Conservation (phyloP, 108 stramenopile genomes). For the Stephanodiscus triporus region DNA sequence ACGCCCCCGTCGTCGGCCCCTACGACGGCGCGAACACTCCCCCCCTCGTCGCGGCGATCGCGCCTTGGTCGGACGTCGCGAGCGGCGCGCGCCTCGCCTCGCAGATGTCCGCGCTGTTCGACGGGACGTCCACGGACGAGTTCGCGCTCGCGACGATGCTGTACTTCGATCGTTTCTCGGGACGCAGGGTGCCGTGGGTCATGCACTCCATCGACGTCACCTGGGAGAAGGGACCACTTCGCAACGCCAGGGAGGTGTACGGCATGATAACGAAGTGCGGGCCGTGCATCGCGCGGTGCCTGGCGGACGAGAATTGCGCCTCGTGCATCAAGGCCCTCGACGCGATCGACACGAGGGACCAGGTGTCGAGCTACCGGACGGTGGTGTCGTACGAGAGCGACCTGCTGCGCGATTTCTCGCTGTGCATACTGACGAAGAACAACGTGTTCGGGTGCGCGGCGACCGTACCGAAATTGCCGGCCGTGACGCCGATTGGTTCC, state of each 20-base stretch:
- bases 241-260: conserved; percentile 79
- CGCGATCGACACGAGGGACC: conserved; percentile 75
- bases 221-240: conserved; percentile 87
- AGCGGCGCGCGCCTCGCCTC: conserved; percentile 61
- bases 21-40: conserved; percentile 55
- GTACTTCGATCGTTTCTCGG: conserved; percentile 74
- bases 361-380: conserved; percentile 90
- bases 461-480: conserved; percentile 67
- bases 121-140: conserved; percentile 69
- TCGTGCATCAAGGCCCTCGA: conserved; percentile 73
- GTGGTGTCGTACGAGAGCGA: conserved; percentile 94
- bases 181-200: conserved; percentile 61
- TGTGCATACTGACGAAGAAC: conserved; percentile 93
- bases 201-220: conserved; percentile 76
- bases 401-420: conserved; percentile 82
- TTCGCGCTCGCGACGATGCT: conserved; percentile 74
- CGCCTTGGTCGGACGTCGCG: conserved; percentile 74
- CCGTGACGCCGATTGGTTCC: conserved; percentile 57
- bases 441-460: conserved; percentile 89
- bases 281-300: conserved; percentile 62
- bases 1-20: conserved; percentile 62
- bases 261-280: conserved; percentile 82
- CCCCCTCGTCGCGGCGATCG: conserved; percentile 28
- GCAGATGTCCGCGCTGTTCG: conserved; percentile 65
- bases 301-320: conserved; percentile 76